phyloP scores from a whole-genome alignment of 768 basidiomycete genomes.

The Termitomyces sp. region DNA sequence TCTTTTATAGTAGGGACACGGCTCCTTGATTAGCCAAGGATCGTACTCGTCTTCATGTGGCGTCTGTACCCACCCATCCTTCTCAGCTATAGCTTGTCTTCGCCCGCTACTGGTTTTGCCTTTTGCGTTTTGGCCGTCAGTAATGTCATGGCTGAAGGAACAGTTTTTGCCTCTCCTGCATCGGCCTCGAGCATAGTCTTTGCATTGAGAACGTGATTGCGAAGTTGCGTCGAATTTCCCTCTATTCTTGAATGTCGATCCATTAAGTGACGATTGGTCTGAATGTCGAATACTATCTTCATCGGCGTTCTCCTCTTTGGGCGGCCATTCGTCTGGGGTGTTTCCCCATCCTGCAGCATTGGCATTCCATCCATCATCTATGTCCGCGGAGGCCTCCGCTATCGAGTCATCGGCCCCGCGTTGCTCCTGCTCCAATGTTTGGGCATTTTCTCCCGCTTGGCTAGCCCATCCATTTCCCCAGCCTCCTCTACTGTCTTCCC shows the following conservation, averaged over 20 bases:
- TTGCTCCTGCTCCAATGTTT: not conserved
- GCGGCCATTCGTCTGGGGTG: not conserved
- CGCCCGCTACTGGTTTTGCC: not conserved
- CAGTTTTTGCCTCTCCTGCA: too few species aligned
- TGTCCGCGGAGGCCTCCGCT: not conserved
- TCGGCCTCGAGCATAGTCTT: not conserved
- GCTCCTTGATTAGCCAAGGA: not conserved
- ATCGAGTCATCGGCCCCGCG: not conserved
- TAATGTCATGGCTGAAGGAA: not conserved
- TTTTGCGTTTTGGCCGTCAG: not conserved
- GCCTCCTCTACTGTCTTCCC: not conserved
- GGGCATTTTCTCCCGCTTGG: not conserved
- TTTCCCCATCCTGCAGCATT: constrained; percentile 10
- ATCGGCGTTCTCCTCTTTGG: not conserved
- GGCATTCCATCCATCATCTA: constrained; percentile 9
- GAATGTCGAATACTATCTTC: not conserved
- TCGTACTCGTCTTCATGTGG: not conserved
- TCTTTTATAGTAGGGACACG: constrained; percentile 5
- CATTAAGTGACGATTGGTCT: not conserved
- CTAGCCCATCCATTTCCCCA: not conserved
- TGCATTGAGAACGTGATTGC: not conserved
- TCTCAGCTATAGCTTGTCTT: not conserved
- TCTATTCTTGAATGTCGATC: not conserved
- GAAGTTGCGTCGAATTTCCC: not conserved
- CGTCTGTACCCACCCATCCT: not conserved